These are phyloP conservation scores for Cucurbita moschata DNA, from an alignment of 306 rosid genomes.

Conservation along the genomic window DNA sequence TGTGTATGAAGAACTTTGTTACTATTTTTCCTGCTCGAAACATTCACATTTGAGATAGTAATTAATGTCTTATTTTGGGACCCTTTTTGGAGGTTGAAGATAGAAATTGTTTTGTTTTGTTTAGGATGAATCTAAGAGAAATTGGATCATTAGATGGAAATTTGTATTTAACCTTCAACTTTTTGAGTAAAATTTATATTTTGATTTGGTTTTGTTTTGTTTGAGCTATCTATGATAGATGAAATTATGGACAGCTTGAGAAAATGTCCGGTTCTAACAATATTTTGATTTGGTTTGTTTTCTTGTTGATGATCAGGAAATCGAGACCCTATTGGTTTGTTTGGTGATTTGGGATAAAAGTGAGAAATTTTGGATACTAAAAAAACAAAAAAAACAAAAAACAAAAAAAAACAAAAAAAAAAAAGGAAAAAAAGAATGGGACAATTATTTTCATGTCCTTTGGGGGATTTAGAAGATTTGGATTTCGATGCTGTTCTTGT, in stretches of 20 bases:
- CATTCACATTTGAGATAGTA: not conserved
- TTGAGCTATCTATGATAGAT: not conserved
- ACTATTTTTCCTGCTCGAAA: not conserved
- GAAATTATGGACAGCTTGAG: not conserved
- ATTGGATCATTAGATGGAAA: not conserved
- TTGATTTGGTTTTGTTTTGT: not conserved
- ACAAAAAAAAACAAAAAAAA: not conserved
- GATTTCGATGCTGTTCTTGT: constrained; percentile 24
- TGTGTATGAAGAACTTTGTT: not conserved
- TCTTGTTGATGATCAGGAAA: constrained; percentile 11
- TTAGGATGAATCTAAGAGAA: not conserved
- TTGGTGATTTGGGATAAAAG: not conserved
- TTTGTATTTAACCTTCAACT: not conserved
- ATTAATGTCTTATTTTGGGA: not conserved
- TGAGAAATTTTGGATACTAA: not conserved
- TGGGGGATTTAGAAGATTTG: constrained; percentile 21
- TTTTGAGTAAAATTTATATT: not conserved
- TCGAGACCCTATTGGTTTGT: constrained; percentile 5
- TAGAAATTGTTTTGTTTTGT: not conserved
- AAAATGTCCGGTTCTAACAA: not conserved
- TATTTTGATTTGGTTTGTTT: not conserved
- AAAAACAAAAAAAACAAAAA: not conserved
- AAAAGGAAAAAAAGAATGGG: constrained; percentile 14
- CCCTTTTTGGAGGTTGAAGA: not conserved
- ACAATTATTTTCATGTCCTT: constrained; percentile 13